Evolutionary conservation across 2,329 filamentous ascomycete genomes (phyloP).

Genomic region (Leptographium radiaticola): DNA sequence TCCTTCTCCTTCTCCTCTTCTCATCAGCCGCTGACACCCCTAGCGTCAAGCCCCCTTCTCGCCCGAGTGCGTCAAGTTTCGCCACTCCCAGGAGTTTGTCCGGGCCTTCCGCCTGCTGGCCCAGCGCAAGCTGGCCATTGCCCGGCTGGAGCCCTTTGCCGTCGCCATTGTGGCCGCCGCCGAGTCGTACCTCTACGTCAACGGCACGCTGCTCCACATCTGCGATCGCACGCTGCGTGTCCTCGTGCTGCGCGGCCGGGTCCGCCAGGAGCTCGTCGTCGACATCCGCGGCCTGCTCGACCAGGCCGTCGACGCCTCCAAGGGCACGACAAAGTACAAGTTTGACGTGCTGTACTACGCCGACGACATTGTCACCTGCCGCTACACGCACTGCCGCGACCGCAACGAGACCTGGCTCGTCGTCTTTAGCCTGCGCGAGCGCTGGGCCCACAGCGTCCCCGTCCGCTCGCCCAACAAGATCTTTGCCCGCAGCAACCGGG

Average conservation of each 20-base stretch:
- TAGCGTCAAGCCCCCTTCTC: constrained; percentile 2
- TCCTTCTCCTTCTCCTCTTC: neutral
- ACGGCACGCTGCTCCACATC: constrained; percentile 54
- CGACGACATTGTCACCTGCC: constrained; percentile 42
- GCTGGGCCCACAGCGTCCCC: constrained; percentile 26
- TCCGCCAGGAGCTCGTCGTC: constrained; percentile 39
- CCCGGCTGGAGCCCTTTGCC: constrained; percentile 48
- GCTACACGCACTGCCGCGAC: constrained; percentile 31
- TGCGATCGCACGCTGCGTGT: constrained; percentile 37
- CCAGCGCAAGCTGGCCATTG: constrained; percentile 47
- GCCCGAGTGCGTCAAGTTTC: neutral
- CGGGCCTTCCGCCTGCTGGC: constrained; percentile 45
- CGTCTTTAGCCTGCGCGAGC: constrained; percentile 28
- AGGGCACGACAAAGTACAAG: constrained; percentile 23
- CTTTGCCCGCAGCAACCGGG: constrained; percentile 52
- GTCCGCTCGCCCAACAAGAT: constrained; percentile 39
- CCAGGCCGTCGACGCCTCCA: constrained; percentile 22
- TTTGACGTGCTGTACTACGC: constrained; percentile 45
- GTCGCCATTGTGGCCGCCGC: constrained; percentile 46
- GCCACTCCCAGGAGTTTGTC: constrained; percentile 24
- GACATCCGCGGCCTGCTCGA: constrained; percentile 32
- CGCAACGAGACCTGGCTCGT: constrained; percentile 37
- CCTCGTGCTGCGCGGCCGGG: constrained; percentile 40
- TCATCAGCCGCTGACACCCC: neutral
- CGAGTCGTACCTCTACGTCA: constrained; percentile 33